Evolutionary conservation across 2,329 filamentous ascomycete genomes (phyloP), one percentile per base, ranked within the genome.

Genomic region (Plectosphaerella plurivora): DNA sequence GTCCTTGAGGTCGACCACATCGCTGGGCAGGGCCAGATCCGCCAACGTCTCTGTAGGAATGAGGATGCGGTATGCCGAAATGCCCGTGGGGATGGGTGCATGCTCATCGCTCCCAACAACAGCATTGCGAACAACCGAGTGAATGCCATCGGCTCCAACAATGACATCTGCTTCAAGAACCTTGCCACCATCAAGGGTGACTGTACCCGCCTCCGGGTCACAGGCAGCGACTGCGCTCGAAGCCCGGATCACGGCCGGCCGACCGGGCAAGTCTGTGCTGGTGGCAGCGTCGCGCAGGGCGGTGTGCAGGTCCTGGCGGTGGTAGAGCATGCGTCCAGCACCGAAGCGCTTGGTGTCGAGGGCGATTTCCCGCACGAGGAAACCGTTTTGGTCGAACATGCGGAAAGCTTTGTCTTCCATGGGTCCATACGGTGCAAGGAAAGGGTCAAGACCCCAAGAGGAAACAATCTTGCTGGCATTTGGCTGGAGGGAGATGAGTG

Each of bases 401-500:
- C 67, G 63, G 51, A 73, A 73, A 1, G 62, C 66, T 28, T 60
- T 53, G 53, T 73, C 71, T 8, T 65, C 56, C 51, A 67, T 68
- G 1, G 67, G 66, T 35, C 62, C 61, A 12, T 64, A 62, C 2
- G 58, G 54, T 5, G 60, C 51, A 3, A 70, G 61, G 8, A 65
- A 58, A 18, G 53, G 47, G 14, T 58, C 55, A 2, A 73, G 53
- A 0, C 59, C 60, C 66, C 67, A 72, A 47, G 41, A 47, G 8
- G 61, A 46, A 8, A 71, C 56, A 3, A 71, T 69, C 37, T 66
- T 64, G 18, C 65, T 65, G 1, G 71, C 71, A 56, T 74, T 73
- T 1, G 71, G 71, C 47, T 74, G 71, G 0, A 74, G 61, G 0
- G 70, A 73, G 16, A 73, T 70, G 8, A 69, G 63, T 1, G 71